Evolutionary conservation across 495 filamentous ascomycete genomes (phyloP).

Genomic region (Xylaria nigripes): DNA sequence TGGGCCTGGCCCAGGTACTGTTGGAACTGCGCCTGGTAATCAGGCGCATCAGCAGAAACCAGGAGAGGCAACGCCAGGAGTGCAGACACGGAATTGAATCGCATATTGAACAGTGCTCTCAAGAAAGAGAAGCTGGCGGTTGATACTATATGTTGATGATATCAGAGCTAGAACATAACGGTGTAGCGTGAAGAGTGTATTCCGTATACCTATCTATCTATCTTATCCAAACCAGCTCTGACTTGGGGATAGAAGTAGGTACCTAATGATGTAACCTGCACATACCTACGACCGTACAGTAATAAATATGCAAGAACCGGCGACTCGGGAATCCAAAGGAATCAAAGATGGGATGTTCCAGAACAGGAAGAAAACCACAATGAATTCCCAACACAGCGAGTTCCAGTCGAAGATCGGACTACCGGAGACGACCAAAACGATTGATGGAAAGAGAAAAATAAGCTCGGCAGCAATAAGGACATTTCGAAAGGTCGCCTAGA

Average conservation of each 20-base stretch:
- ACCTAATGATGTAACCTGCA: constrained; percentile 5
- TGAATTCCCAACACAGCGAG: neutral
- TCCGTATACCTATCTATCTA: neutral
- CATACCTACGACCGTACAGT: no score
- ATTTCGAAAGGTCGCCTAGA: neutral
- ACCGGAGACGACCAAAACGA: neutral
- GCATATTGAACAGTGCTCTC: constrained; percentile 46
- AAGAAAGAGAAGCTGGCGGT: neutral
- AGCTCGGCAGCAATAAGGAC: neutral
- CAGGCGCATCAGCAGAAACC: constrained; percentile 48
- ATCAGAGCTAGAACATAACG: constrained; percentile 3
- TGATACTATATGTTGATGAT: neutral
- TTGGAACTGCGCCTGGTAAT: constrained; percentile 62
- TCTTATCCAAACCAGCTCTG: neutral
- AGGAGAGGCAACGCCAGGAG: constrained; percentile 61
- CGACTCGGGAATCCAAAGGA: neutral
- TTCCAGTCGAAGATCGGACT: neutral
- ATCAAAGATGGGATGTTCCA: neutral
- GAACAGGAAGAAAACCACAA: neutral
- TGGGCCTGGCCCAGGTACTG: constrained; percentile 54
- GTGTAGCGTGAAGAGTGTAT: neutral
- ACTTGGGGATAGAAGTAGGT: neutral
- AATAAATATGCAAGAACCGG: neutral
- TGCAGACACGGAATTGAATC: constrained; percentile 53
- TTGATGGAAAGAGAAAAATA: constrained; percentile 2